Evolutionary conservation across 2,329 filamentous ascomycete genomes (phyloP), one percentile per base, ranked within the genome.

Genomic region (Aspergillus neoniger): DNA sequence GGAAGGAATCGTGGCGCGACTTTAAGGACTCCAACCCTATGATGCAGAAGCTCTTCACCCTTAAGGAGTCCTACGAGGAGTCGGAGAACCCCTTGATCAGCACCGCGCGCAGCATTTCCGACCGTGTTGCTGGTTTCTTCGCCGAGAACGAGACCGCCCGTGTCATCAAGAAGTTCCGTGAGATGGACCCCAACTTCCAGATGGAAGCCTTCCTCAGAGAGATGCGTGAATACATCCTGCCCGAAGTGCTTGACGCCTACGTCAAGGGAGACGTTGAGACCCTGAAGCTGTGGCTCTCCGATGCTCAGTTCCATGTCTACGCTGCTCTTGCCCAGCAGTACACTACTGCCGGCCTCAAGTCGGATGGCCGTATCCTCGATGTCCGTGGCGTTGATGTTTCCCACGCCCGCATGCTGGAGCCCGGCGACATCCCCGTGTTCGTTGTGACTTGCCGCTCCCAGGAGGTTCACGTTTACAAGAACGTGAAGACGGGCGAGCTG

Each of bases 1-100:
- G 94, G 92, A 97, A 96, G 80, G 94, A 98, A 77, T 92, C 92
- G n/a, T 99, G 95, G 95, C 87, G 89, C 70, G 91, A 95, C 55
- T 99, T 98, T 85, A 89, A 90, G 65, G 95, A 99, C 76, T 88
- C 87, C 66, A 96, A 89, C 78, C 92, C 90, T 69, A 79, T 97
- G 61, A 91, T 96, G 75, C 94, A 97, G 78, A 88, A 90, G 60
- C 80, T 97, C 63, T 97, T 96, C 79, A 87, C 84, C 73, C 86
- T 96, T 79, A 93, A 94, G 79, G 87, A 86, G 59, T 88, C 88
- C 59, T 98, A 98, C 80, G 90, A 96, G 67, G 95, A 99, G 79
- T 98, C 95, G 10, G 95, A 99, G 74, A 99, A 99, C 76, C 94
- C 95, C 6, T 83, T 99, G 47, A 91, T 99, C 65, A 91, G 88